Evolutionary conservation across 2,329 filamentous ascomycete species (phyloP).

Genomic region (Monosporascus ibericus): DNA sequence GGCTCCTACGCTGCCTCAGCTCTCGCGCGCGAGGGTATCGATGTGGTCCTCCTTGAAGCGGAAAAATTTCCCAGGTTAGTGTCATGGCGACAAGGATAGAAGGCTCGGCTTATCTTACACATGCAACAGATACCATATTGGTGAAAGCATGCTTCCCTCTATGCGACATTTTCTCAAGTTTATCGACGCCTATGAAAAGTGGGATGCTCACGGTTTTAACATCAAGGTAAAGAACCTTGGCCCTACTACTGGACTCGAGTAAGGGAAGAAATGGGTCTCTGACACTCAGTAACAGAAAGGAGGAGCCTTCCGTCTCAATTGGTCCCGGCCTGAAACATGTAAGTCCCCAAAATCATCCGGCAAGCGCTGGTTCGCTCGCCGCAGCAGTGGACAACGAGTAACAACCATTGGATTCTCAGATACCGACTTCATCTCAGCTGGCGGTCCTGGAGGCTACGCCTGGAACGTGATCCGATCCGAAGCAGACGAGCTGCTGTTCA

Average conservation of each 20-base stretch:
- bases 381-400: too few species aligned
- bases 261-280: not conserved
- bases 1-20: conserved; percentile 38
- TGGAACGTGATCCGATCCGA: conserved; percentile 44
- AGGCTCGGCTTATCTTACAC: conserved; percentile 12
- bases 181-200: conserved; percentile 31
- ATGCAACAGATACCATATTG: conserved; percentile 29
- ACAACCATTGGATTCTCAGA: conserved; percentile 14
- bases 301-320: conserved; percentile 33
- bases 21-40: conserved; percentile 38
- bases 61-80: conserved; percentile 33
- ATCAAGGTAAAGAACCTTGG: conserved; percentile 26
- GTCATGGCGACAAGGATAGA: not conserved
- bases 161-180: conserved; percentile 38
- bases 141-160: conserved; percentile 31
- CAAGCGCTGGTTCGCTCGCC: too few species aligned
- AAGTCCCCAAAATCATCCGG: conserved; percentile 9
- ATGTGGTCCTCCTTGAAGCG: conserved; percentile 37
- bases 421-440: conserved; percentile 35
- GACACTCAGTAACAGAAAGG: conserved; percentile 23
- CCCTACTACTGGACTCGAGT: not conserved
- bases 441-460: conserved; percentile 31
- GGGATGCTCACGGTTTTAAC: conserved; percentile 33
- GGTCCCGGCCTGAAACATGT: conserved; percentile 25
- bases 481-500: conserved; percentile 37